These are phyloP conservation scores for Candida sp. DNA, from an alignment of 1,139 yeast genomes.

Conservation along the genomic window DNA sequence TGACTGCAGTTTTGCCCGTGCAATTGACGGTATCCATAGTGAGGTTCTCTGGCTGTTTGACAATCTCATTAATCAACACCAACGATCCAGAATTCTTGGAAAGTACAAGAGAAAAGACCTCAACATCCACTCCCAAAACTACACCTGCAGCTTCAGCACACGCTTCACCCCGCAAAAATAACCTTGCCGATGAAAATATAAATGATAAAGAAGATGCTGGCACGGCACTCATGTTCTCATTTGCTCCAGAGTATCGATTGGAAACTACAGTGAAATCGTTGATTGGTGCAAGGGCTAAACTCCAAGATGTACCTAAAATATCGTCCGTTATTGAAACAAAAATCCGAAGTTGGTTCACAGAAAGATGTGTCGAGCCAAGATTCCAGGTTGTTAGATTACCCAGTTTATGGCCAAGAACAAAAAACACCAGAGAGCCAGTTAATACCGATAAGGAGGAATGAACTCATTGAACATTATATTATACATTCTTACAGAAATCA, in stretches of 20 bases:
- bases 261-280: constrained; percentile 84
- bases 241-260: constrained; percentile 84
- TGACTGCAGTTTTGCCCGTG: constrained; percentile 84
- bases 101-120: constrained; percentile 4
- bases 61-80: constrained; percentile 68
- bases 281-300: constrained; percentile 88
- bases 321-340: constrained; percentile 80
- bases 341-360: constrained; percentile 86
- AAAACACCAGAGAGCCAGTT: constrained; percentile 54
- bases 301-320: constrained; percentile 92
- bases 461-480: no score
- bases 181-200: background rate
- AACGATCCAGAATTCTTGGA: constrained; percentile 34
- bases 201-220: constrained; percentile 25
- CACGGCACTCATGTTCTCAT: constrained; percentile 81
- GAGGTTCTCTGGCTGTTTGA: constrained; percentile 88
- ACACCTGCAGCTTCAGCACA: background rate
- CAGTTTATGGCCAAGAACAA: constrained; percentile 84
- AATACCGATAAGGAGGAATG: constrained; percentile 11
- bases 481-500: no score
- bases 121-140: background rate
- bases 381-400: constrained; percentile 84
- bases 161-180: background rate
- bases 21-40: constrained; percentile 83
- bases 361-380: constrained; percentile 90